Evolutionary conservation across 2,329 filamentous ascomycete genomes (phyloP).

Genomic region (Fusarium newnesense): DNA sequence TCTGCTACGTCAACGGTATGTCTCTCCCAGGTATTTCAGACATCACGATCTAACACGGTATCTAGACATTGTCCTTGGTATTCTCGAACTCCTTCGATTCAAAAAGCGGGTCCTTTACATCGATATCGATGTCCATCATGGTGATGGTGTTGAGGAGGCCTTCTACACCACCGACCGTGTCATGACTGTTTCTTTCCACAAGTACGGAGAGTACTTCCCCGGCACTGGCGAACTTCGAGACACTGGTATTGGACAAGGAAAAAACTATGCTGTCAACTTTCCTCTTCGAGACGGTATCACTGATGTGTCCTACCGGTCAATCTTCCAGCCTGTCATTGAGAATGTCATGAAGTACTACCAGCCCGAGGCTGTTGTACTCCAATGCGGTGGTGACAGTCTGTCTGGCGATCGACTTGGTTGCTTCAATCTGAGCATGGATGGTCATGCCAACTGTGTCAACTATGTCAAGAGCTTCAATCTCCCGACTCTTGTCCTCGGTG

Average conservation of each 20-base stretch:
- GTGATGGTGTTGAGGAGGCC: conserved; percentile 91
- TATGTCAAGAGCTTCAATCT: conserved; percentile 88
- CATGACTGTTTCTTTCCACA: conserved; percentile 94
- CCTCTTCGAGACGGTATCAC: conserved; percentile 92
- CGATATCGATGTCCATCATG: conserved; percentile 94
- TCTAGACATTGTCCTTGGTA: conserved; percentile 92
- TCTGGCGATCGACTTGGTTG: conserved; percentile 94
- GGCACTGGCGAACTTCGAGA: conserved; percentile 89
- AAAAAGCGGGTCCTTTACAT: conserved; percentile 98
- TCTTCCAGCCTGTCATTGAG: conserved; percentile 91
- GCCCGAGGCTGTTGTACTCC: conserved; percentile 91
- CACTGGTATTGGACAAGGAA: conserved; percentile 87
- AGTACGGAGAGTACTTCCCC: conserved; percentile 96
- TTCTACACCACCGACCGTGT: conserved; percentile 94
- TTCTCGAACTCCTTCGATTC: conserved; percentile 89
- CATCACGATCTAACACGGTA: conserved; percentile 14
- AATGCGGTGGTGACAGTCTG: conserved; percentile 94
- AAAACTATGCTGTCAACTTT: conserved; percentile 91
- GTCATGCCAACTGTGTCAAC: conserved; percentile 92
- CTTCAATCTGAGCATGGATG: conserved; percentile 97
- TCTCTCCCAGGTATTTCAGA: conserved; percentile 27
- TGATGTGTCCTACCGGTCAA: conserved; percentile 86
- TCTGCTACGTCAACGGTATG: conserved; percentile 97
- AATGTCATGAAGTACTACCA: conserved; percentile 88
- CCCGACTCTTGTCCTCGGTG: conserved; percentile 91